These are phyloP conservation scores for Thelonectria blattea DNA, from an alignment of 2,329 filamentous ascomycete species.

Conservation along the genomic window DNA sequence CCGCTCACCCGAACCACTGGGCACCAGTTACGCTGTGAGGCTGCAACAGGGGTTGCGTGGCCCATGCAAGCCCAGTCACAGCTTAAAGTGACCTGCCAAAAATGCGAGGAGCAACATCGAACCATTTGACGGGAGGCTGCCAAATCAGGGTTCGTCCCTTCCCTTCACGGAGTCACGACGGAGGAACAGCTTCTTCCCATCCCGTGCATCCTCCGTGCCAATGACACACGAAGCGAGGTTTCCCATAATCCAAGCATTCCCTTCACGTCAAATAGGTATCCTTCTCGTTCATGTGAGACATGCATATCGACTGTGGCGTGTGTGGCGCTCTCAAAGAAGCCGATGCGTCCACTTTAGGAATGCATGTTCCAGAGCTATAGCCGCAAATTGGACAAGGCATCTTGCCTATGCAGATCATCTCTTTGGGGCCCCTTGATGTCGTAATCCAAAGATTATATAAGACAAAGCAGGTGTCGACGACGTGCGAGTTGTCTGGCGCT, in stretches of 20 bases:
- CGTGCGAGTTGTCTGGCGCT: background rate
- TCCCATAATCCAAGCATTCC: background rate
- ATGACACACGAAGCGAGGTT: no score
- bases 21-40: constrained; percentile 9
- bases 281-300: background rate
- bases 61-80: constrained; percentile 21
- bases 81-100: constrained; percentile 4
- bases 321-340: background rate
- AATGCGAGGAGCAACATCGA: background rate
- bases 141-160: background rate
- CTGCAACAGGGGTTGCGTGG: constrained; percentile 17
- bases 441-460: background rate
- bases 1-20: constrained; percentile 8
- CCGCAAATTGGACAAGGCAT: no score
- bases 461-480: no score
- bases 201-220: background rate
- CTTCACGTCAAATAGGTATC: background rate
- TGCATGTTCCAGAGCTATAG: background rate
- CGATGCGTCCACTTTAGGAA: no score
- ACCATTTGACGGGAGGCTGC: background rate
- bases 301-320: background rate
- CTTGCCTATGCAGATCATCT: no score
- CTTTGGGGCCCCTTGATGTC: background rate
- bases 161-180: background rate
- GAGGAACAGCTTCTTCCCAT: background rate